Evolutionary conservation across 371 early-diverging fungal genomes (phyloP).

Genomic region (Mucor lusitanicus): DNA sequence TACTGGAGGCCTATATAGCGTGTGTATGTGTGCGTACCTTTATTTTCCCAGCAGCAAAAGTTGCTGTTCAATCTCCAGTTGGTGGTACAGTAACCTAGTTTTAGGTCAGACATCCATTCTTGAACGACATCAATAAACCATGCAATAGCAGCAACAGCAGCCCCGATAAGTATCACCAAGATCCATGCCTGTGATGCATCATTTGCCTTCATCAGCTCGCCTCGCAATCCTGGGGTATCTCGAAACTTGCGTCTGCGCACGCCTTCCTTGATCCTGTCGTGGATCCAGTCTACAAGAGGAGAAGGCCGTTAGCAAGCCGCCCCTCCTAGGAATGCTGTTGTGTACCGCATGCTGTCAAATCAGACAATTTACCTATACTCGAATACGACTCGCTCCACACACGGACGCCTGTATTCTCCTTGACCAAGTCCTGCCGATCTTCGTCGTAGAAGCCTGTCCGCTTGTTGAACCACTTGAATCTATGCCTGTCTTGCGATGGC

Average conservation of each 20-base stretch:
- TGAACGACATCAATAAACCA: conserved; percentile 81
- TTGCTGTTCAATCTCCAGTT: conserved; percentile 84
- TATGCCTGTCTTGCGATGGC: not conserved
- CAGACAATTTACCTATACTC: conserved; percentile 68
- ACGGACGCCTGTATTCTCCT: conserved; percentile 63
- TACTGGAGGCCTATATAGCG: not conserved
- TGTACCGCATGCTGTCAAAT: not conserved
- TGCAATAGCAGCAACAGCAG: conserved; percentile 73
- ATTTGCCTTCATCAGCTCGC: conserved; percentile 58
- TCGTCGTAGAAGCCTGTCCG: conserved; percentile 53
- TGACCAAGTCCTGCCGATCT: conserved; percentile 56
- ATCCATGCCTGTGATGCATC: conserved; percentile 91
- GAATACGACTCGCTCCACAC: conserved; percentile 70
- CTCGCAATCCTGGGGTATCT: conserved; percentile 55
- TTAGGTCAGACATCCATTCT: conserved; percentile 79
- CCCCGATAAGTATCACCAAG: conserved; percentile 70
- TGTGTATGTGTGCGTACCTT: conserved; percentile 36
- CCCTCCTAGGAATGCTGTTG: conserved; percentile 8
- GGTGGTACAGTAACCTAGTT: conserved; percentile 83
- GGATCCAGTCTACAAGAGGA: conserved; percentile 86
- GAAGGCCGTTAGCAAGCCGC: not conserved
- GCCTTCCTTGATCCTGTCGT: conserved; percentile 90
- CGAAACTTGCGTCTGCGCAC: conserved; percentile 69
- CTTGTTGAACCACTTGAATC: conserved; percentile 40
- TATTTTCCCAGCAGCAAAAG: conserved; percentile 89